phyloP scores from a whole-genome alignment of 192 early-diverging fungal genomes.

The Lunasporangiospora selenospora region DNA sequence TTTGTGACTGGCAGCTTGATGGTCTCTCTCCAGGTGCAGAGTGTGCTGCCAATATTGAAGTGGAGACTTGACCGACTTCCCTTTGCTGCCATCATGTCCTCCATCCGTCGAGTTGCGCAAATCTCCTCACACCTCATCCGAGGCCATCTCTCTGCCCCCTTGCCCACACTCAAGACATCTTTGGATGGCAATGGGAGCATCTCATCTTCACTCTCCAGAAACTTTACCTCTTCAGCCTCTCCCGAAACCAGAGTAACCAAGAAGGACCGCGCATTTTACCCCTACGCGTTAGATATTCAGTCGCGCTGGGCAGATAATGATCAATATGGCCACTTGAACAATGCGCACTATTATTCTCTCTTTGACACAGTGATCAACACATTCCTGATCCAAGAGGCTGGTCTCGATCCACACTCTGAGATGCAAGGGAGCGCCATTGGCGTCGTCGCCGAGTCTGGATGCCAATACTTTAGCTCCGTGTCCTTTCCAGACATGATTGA shows the following conservation, averaged over 20 bases:
- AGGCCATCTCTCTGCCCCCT: not conserved
- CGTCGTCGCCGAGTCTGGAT: slow-evolving; percentile 50
- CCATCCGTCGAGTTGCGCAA: slow-evolving; percentile 30
- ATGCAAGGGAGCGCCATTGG: slow-evolving; percentile 48
- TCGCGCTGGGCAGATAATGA: slow-evolving; percentile 67
- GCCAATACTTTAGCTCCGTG: slow-evolving; percentile 49
- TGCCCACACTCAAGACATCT: not conserved
- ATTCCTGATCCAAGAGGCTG: slow-evolving; percentile 58
- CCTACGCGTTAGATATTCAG: slow-evolving; percentile 41
- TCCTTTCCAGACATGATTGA: slow-evolving; percentile 59
- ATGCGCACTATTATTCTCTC: slow-evolving; percentile 61
- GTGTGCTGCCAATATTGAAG: not conserved
- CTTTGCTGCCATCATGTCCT: slow-evolving; percentile 22
- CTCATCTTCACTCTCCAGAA: slow-evolving; percentile 4
- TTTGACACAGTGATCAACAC: slow-evolving; percentile 65
- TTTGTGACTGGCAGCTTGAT: too few relatives aligned
- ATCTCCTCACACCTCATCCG: slow-evolving; percentile 18
- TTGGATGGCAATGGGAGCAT: too few relatives aligned
- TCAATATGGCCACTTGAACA: slow-evolving; percentile 68
- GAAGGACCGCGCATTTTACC: slow-evolving; percentile 40
- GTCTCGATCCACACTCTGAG: slow-evolving; percentile 36
- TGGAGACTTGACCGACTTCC: not conserved
- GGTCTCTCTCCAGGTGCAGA: too few relatives aligned
- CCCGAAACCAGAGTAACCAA: slow-evolving; percentile 14
- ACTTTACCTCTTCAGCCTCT: slow-evolving; percentile 15